These are phyloP conservation scores for Poa annua DNA, from an alignment of 176 grass and related monocot genomes.

Conservation along the genomic window DNA sequence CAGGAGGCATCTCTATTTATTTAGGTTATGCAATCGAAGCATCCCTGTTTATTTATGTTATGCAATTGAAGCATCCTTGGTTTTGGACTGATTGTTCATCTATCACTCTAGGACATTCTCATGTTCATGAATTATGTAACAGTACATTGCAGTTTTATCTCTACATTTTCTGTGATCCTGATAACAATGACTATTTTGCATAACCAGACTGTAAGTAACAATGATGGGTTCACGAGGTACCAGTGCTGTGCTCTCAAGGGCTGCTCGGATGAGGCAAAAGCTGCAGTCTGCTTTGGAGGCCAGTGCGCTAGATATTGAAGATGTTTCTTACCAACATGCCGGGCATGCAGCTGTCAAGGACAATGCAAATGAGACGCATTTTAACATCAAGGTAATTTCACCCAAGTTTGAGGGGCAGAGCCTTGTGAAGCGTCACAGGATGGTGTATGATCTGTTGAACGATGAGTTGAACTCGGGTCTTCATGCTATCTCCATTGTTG, in stretches of 20 bases:
- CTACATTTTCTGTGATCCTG: too few species aligned
- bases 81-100: background rate
- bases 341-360: constrained; percentile 84
- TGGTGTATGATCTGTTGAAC: constrained; percentile 87
- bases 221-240: constrained; percentile 74
- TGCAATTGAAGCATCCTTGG: background rate
- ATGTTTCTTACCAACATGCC: constrained; percentile 87
- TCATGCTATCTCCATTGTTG: constrained; percentile 94
- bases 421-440: constrained; percentile 87
- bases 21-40: too few species aligned
- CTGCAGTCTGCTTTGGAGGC: constrained; percentile 85
- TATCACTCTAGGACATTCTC: background rate
- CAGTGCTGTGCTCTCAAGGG: constrained; percentile 67
- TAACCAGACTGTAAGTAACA: constrained; percentile 5
- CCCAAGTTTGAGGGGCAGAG: constrained; percentile 83
- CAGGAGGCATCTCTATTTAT: too few species aligned
- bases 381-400: constrained; percentile 88
- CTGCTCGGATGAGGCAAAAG: constrained; percentile 84
- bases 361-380: constrained; percentile 86
- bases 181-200: constrained; percentile 10
- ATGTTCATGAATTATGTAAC: background rate
- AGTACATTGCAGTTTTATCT: too few species aligned
- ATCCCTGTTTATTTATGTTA: too few species aligned
- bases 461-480: constrained; percentile 92
- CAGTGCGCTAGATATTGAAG: constrained; percentile 83